Conservation (phyloP, 2,329 filamentous ascomycete genomes). For the Fusarium verrucosum region DNA sequence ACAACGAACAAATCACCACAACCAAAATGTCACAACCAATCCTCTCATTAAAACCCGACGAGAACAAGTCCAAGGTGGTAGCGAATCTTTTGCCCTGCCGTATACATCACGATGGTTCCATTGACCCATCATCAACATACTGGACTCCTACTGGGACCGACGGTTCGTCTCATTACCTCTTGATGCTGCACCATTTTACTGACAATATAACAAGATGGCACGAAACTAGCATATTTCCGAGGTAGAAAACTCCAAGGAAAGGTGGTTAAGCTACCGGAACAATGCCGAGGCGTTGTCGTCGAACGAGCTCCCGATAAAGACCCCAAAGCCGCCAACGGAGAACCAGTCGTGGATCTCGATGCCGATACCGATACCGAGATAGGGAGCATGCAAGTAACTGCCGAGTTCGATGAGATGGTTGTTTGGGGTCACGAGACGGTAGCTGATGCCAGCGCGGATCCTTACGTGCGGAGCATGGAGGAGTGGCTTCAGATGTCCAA, state of each 20-base stretch:
- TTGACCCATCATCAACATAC: constrained; percentile 70
- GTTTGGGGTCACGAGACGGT: constrained; percentile 85
- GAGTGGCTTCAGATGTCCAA: constrained; percentile 84
- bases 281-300: constrained; percentile 73
- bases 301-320: constrained; percentile 51
- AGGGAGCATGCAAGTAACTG: constrained; percentile 68
- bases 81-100: constrained; percentile 83
- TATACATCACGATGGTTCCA: constrained; percentile 79
- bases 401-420: constrained; percentile 76
- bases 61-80: constrained; percentile 53
- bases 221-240: constrained; percentile 73
- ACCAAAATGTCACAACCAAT: constrained; percentile 55
- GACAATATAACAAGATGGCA: constrained; percentile 54
- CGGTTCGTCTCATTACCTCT: constrained; percentile 49
- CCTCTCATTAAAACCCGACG: constrained; percentile 50
- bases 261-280: constrained; percentile 71
- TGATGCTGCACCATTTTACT: not conserved
- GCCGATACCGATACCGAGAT: constrained; percentile 52
- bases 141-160: constrained; percentile 70
- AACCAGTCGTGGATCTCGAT: constrained; percentile 54
- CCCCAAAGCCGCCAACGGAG: constrained; percentile 49
- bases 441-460: constrained; percentile 70
- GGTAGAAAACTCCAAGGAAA: constrained; percentile 81
- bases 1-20: not conserved
- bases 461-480: constrained; percentile 76